These are phyloP conservation scores for Lepraria neglecta DNA, from an alignment of 495 filamentous ascomycete genomes.

Conservation along the genomic window DNA sequence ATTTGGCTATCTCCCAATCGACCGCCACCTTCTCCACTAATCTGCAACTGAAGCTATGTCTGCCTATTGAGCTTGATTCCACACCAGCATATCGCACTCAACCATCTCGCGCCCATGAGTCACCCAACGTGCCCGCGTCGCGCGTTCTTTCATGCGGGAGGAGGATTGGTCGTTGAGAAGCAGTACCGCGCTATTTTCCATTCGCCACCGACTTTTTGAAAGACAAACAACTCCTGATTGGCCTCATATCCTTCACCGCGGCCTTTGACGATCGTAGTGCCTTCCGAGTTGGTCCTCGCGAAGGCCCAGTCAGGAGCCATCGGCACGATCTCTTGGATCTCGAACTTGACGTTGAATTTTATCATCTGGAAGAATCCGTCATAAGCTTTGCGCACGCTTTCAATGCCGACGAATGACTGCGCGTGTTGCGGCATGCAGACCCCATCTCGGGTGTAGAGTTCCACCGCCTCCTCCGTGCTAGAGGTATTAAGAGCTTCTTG, in stretches of 20 bases:
- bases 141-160: neutral
- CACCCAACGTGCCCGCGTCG: neutral
- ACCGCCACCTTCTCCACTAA: too few species aligned
- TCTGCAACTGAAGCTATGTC: too few species aligned
- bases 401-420: constrained; percentile 17
- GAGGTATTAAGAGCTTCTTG: constrained; percentile 21
- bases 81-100: neutral
- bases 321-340: constrained; percentile 20
- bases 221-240: constrained; percentile 20
- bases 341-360: constrained; percentile 22
- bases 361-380: constrained; percentile 16
- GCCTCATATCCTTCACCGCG: constrained; percentile 13
- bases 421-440: constrained; percentile 22
- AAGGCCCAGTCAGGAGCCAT: constrained; percentile 13
- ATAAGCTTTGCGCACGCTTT: constrained; percentile 14
- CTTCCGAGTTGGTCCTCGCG: constrained; percentile 17
- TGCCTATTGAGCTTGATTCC: too few species aligned
- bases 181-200: constrained; percentile 24
- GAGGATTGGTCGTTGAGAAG: constrained; percentile 18
- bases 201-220: constrained; percentile 14
- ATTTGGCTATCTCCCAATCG: too few species aligned
- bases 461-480: constrained; percentile 11
- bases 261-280: constrained; percentile 14
- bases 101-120: neutral
- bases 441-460: constrained; percentile 18